Base-by-base conservation (phyloP, 768 basidiomycete species). In the Paxillus rubicundulus region DNA sequence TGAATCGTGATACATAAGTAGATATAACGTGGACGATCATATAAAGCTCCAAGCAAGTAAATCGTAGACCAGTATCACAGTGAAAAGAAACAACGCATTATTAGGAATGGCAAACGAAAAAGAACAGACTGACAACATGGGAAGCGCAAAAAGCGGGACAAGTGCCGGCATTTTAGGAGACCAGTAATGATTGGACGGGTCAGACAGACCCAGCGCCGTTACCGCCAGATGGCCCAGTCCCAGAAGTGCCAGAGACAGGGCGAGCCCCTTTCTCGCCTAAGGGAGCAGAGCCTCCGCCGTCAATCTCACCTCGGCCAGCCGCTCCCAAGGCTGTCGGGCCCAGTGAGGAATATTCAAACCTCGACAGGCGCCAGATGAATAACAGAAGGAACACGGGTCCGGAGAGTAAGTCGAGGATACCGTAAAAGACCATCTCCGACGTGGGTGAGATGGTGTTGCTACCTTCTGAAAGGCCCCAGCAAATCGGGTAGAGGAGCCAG, bases 401-500 rank as follows among this genome's bases (percentile, higher is more conserved):
- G 1, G 74, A 63, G 47, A 74, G 8, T 27, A 74, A 41, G 40
- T 76, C 74, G 50, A 75, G 70, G 50, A 82, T 70, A 45, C 80
- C 81, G 64, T 81, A 82, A 62, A 73, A 77, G 52, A 80, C 68
- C 78, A 81, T 82, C 65, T 83, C 81, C 4, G 71, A 68, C 36
- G 75, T 74, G 21, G 77, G 72, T 5, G 73, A 59, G 60, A 84
- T 83, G 50, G 69, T 71, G 64, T 81, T 77, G 5, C 72, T 70
- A 14, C 81, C 81, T 49, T 82, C 81, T 21, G 74, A 73, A 28
- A 79, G 68, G 45, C 76, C 81, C 82, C 82, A 83, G 21, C 72
- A 73, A 55, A 84, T 75, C 9, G 82, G 79, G 68, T 83, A 83
- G n/a, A 81, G 57, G 51, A 78, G 50, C 77, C 79, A 82, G 57